Evolutionary conservation across 2,329 filamentous ascomycete species (phyloP), one percentile per base, ranked within the genome.

Genomic region (Fusarium torreyae): DNA sequence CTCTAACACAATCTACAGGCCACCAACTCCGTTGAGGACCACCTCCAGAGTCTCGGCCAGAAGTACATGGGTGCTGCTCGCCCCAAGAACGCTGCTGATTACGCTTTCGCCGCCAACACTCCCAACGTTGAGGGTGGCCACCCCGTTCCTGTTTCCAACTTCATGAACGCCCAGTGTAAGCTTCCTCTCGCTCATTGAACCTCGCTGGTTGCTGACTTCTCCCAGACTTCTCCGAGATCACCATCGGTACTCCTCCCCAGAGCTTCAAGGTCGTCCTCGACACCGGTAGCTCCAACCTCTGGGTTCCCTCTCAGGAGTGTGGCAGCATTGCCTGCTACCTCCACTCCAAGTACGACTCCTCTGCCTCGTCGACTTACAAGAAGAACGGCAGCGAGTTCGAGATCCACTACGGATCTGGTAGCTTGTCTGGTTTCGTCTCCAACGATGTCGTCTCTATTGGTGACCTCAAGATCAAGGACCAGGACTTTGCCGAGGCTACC

Each of bases 191-290:
- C 20, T 53, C 24, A 33, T 15, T n/a, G 8, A 10, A 9, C 8
- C 6, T 20, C 13, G 6, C 9, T 9, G 20, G 11, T 13, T 5
- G 26, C 73, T 77, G 44, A 77, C 66, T 24, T 7, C 9, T n/a
- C 10, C 13, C 66, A 97, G 94, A 99, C 87, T 99, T 97, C 89
- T 97, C 95, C 74, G 94, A 98, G 82, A 98, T 99, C 81, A 88
- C 89, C 74, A 89, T 99, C 80, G 96, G 96, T 71, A 95, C 91
- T 49, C 96, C 96, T 71, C 91, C 96, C 34, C 96, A 99, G 85
- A 87, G 84, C 74, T 99, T 99, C 90, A 99, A 99, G 89, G 97
- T 99, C 73, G 92, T 99, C 70, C 91, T 99, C 70, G 96, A 99
- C 82, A 99, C 96, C 28, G 96, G 96, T 76, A 98, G 94, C 87